Percentiles rank a stretch among this genome's conserved stretches.
Evolutionary conservation across 805 yeast genomes (phyloP).

Genomic region (Yarrowia sp.): DNA sequence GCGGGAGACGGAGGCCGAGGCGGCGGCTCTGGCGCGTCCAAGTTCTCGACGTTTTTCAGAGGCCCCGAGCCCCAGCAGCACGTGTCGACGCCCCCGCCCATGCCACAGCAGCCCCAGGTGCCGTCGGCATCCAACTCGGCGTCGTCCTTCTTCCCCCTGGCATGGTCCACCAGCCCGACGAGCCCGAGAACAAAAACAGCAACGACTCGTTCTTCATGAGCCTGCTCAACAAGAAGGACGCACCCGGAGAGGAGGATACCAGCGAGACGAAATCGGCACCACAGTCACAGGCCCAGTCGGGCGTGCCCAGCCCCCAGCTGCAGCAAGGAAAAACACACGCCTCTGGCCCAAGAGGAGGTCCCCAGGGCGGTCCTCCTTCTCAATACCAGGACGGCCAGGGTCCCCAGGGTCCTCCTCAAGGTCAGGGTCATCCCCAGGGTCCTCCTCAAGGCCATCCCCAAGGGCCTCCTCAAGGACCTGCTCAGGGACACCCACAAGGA

Average conservation of each 20-base stretch:
- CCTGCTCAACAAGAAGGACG: slow-evolving; percentile 16
- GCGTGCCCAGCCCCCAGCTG: slow-evolving; percentile 1
- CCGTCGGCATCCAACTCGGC: neutral
- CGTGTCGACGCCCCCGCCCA: neutral
- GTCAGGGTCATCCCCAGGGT: neutral
- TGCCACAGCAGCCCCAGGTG: slow-evolving; percentile 3
- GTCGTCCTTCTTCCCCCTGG: slow-evolving; percentile 5
- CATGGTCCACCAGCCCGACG: slow-evolving; percentile 9
- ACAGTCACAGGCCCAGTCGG: slow-evolving; percentile 2
- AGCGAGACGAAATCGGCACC: neutral
- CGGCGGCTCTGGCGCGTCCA: slow-evolving; percentile 18
- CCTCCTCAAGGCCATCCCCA: neutral
- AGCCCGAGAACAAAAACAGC: slow-evolving; percentile 24
- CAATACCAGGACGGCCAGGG: neutral
- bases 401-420: neutral
- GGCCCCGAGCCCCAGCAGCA: slow-evolving; percentile 19
- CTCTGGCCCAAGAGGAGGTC: slow-evolving; percentile 1
- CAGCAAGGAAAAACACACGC: slow-evolving; percentile 2
- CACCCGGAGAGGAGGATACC: neutral
- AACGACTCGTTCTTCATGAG: slow-evolving; percentile 28
- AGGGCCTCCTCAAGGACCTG: slow-evolving; percentile 1
- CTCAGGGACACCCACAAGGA: slow-evolving; percentile 16
- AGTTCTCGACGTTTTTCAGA: slow-evolving; percentile 26
- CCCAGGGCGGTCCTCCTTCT: neutral
- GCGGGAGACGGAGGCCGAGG: neutral